Evolutionary conservation across 768 basidiomycete species (phyloP).

Genomic region (Leucosporidium yakuticum): DNA sequence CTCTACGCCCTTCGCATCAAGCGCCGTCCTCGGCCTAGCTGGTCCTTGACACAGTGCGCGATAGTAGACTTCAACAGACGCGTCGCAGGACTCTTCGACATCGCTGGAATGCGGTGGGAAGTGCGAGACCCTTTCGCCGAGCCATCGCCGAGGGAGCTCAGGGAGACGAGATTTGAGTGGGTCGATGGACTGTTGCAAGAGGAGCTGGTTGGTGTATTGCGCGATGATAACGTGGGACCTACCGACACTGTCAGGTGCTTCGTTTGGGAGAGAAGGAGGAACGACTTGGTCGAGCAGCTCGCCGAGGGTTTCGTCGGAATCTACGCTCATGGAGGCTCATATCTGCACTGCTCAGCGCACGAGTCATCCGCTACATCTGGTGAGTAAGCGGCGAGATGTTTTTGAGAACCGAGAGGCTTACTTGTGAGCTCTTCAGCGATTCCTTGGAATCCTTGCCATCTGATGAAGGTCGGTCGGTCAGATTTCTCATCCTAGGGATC

Average conservation of each 20-base stretch:
- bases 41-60: constrained; percentile 19
- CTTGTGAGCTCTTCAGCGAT: constrained; percentile 21
- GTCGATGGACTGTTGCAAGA: constrained; percentile 16
- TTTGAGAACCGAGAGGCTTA: constrained; percentile 15
- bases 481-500: no score
- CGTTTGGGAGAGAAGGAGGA: constrained; percentile 22
- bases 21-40: constrained; percentile 1
- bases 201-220: constrained; percentile 6
- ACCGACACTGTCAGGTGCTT: constrained; percentile 26
- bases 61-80: constrained; percentile 23
- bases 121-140: constrained; percentile 9
- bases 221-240: constrained; percentile 14
- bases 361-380: not conserved
- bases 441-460: constrained; percentile 28
- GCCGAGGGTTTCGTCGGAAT: constrained; percentile 39
- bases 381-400: constrained; percentile 1
- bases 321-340: constrained; percentile 43
- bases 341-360: not conserved
- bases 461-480: constrained; percentile 28
- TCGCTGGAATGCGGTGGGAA: constrained; percentile 23
- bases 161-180: constrained; percentile 33
- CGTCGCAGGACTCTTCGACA: constrained; percentile 22
- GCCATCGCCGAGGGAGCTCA: constrained; percentile 11
- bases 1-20: constrained; percentile 13
- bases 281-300: not conserved